Base-by-base conservation (phyloP, 164 flowering plant species). In the Magnolia officinalis region DNA sequence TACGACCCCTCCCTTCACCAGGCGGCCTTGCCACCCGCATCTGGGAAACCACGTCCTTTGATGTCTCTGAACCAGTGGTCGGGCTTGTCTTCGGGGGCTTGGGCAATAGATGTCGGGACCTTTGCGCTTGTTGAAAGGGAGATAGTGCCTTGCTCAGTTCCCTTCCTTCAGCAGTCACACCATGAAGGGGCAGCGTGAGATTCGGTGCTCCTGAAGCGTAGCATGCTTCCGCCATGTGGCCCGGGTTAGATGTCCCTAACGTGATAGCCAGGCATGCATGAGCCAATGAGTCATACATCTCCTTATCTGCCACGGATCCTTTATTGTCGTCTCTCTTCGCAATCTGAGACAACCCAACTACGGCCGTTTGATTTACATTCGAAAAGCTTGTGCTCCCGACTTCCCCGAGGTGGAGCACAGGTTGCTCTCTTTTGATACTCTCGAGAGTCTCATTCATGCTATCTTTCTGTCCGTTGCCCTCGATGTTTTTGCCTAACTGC, bases 1-100 rank as follows among this genome's bases (percentile, higher is more conserved):
- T 88, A 68, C 92, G 86, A 51, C 95, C 93, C 29, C 97, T 85
- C 58, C 98, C 99, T 76, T 96, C 98, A 82, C 85, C 92, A 73
- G 99, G 99, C 11, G 98, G 99, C 79, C 99, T 89, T 58, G 94
- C 91, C 72, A 91, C 86, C 20, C 99, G 97, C 63, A 82, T 51
- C 71, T 86, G 92, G 69, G 91, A 80, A 85, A 71, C 77, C n/a
- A 70, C 14, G 58, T 81, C 85, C 76, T 85, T 74, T 77, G 84
- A 84, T 67, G 84, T 67, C 73, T 90, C 94, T 51, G 83, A 77
- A 63, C 86, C 84, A 19, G 83, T 50, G 13, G 80, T 68, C 63
- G 85, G 81, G 70, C 82, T 80, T 21, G 84, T 75, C 75, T 85
- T 88, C 23, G 91, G 84, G 31, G 92, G 89, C 80, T 83, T 94